phyloP scores from a whole-genome alignment of 2,329 filamentous ascomycete genomes.

The Trichoderma sp. region DNA sequence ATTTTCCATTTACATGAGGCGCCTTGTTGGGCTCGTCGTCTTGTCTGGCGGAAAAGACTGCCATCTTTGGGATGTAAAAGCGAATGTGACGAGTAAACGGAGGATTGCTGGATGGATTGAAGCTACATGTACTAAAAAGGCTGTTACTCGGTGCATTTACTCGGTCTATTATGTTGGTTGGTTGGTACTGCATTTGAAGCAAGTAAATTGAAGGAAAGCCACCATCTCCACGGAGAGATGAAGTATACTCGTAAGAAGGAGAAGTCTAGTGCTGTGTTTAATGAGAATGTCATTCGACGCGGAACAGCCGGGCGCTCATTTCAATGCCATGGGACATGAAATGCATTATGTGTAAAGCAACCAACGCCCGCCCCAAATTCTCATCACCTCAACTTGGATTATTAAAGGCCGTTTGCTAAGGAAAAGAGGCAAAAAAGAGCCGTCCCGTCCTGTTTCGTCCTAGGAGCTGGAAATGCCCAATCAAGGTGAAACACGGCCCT shows the following conservation, averaged over 20 bases:
- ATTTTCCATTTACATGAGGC: background rate
- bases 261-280: background rate
- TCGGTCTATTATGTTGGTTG: background rate
- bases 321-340: background rate
- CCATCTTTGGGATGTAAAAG: background rate
- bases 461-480: conserved; percentile 1
- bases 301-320: background rate
- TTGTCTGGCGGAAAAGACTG: background rate
- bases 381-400: background rate
- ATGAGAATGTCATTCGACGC: background rate
- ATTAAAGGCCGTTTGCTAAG: background rate
- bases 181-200: background rate
- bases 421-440: background rate
- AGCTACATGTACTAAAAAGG: background rate
- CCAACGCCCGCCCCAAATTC: background rate
- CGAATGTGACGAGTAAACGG: background rate
- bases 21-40: background rate
- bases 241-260: too few relatives aligned
- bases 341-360: background rate
- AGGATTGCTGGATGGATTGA: background rate
- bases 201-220: background rate
- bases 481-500: conserved; percentile 21
- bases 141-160: background rate
- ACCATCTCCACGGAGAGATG: background rate
- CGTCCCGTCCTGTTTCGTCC: conserved; percentile 8